These are phyloP conservation scores for Cladobotryum protrusum DNA, from an alignment of 2,329 filamentous ascomycete genomes.

Conservation along the genomic window DNA sequence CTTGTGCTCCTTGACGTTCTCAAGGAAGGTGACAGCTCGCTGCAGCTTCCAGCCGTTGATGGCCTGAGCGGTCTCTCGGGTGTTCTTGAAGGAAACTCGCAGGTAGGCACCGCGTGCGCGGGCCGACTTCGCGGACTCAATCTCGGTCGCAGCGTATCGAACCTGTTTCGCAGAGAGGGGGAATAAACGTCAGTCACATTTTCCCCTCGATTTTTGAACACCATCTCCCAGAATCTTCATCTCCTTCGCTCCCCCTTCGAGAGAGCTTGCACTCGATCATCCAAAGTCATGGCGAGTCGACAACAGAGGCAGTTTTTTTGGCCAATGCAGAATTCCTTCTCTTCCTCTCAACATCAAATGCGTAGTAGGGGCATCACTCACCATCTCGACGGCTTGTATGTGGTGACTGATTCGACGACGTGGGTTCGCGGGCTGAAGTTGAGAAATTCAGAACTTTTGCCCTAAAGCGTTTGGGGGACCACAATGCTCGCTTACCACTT, in stretches of 20 bases:
- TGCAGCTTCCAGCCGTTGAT: constrained; percentile 99
- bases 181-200: constrained; percentile 20
- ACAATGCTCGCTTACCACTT: constrained; percentile 41
- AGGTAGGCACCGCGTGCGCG: constrained; percentile 98
- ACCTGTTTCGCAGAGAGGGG: constrained; percentile 49
- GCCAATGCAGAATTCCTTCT: not conserved
- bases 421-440: constrained; percentile 41
- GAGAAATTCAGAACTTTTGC: constrained; percentile 44
- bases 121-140: constrained; percentile 86
- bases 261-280: not conserved
- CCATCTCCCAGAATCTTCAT: not conserved
- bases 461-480: constrained; percentile 31
- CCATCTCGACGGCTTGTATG: constrained; percentile 51
- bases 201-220: not conserved
- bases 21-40: constrained; percentile 92
- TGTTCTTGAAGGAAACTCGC: constrained; percentile 99
- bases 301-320: no score
- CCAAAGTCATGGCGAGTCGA: no score
- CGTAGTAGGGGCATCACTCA: constrained; percentile 33
- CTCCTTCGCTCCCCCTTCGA: not conserved
- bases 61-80: constrained; percentile 96
- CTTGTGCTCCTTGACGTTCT: constrained; percentile 95
- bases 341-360: constrained; percentile 2
- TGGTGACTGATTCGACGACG: constrained; percentile 49
- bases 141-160: constrained; percentile 91